phyloP scores from a whole-genome alignment of 2,329 filamentous ascomycete genomes.

The Aureobasidium leucospermi region DNA sequence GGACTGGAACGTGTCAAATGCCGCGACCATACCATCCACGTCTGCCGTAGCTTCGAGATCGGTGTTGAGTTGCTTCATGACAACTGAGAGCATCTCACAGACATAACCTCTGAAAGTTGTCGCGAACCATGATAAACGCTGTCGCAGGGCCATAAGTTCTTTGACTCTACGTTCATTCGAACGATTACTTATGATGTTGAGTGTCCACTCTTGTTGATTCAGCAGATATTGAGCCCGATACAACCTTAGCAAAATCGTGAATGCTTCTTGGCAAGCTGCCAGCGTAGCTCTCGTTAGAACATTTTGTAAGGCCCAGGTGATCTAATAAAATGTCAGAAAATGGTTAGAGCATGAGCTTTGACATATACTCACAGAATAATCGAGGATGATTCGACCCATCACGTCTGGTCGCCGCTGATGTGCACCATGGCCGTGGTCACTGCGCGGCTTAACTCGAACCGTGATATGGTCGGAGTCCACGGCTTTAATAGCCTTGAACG shows the following conservation, averaged over 20 bases:
- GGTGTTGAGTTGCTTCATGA: constrained; percentile 48
- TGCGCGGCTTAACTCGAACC: constrained; percentile 29
- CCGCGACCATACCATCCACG: constrained; percentile 71
- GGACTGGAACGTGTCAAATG: constrained; percentile 58
- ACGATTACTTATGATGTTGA: background rate
- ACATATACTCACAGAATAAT: constrained; percentile 56
- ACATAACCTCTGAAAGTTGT: constrained; percentile 69
- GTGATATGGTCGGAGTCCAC: constrained; percentile 57
- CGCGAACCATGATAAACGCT: constrained; percentile 69
- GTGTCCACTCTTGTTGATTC: constrained; percentile 20
- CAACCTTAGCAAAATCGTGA: constrained; percentile 70
- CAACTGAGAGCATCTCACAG: constrained; percentile 59
- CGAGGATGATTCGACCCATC: constrained; percentile 56
- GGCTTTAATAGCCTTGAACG: constrained; percentile 48
- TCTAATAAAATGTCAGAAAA: constrained; percentile 20
- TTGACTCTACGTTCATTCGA: background rate
- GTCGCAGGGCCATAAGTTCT: constrained; percentile 42
- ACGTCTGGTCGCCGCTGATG: background rate
- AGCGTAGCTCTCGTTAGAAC: constrained; percentile 62
- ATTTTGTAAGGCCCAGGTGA: constrained; percentile 58
- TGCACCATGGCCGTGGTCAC: background rate
- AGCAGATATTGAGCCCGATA: constrained; percentile 63
- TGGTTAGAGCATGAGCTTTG: background rate
- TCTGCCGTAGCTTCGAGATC: constrained; percentile 57
- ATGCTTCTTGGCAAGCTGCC: constrained; percentile 61